phyloP scores from a whole-genome alignment of 176 grass and related monocot genomes.

The Dactylis glomerata region DNA sequence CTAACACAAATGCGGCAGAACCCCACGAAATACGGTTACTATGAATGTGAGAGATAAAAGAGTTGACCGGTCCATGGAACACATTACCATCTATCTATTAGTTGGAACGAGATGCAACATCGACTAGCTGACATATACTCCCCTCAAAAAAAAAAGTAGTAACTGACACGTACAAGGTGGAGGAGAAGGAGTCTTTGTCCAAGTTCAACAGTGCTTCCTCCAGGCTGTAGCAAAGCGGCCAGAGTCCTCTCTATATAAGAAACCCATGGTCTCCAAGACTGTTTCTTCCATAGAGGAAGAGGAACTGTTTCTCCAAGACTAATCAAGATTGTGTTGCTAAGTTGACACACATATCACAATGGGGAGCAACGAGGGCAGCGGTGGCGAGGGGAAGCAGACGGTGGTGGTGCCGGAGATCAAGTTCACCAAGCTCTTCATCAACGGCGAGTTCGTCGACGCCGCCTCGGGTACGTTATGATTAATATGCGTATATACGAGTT shows the following conservation, averaged over 20 bases:
- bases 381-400: background rate
- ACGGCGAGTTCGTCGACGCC: slow-evolving; percentile 80
- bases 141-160: background rate
- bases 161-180: background rate
- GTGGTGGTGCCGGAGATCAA: slow-evolving; percentile 70
- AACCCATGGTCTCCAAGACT: background rate
- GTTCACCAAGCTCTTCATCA: slow-evolving; percentile 93
- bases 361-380: background rate
- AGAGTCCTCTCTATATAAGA: background rate
- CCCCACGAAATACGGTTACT: background rate
- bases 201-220: background rate
- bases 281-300: background rate
- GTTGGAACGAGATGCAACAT: background rate
- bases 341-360: background rate
- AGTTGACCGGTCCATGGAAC: background rate
- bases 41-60: background rate
- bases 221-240: background rate
- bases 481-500: background rate
- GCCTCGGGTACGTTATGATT: slow-evolving; percentile 48
- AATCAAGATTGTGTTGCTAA: background rate
- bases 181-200: background rate
- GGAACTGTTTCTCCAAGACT: too few species aligned
- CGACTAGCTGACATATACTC: background rate
- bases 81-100: background rate
- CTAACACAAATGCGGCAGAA: too few species aligned